A percentile compares a stretch with the other conserved stretches of the same genome.
These are phyloP conservation scores for Nannochloropsis oceanica DNA, from an alignment of 108 stramenopile species.

Conservation along the genomic window DNA sequence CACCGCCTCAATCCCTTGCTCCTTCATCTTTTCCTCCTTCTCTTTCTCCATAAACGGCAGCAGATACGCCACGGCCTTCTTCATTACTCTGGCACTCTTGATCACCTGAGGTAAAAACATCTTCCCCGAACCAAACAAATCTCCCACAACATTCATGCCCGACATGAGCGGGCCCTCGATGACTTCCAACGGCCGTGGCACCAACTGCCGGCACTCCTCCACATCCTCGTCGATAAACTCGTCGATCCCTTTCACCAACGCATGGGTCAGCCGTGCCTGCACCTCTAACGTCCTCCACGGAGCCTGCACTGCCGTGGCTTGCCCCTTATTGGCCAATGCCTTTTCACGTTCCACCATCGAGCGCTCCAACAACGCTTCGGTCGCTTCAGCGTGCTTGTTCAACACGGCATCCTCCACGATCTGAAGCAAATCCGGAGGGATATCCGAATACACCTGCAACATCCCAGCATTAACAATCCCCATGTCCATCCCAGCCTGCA, in stretches of 20 bases:
- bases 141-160: slow-evolving; percentile 98
- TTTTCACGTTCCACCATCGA: slow-evolving; percentile 62
- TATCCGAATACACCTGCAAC: slow-evolving; percentile 63
- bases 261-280: slow-evolving; percentile 77
- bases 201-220: slow-evolving; percentile 28
- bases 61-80: slow-evolving; percentile 97
- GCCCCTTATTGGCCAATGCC: slow-evolving; percentile 31
- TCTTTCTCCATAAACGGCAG: slow-evolving; percentile 99
- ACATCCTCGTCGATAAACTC: slow-evolving; percentile 53
- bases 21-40: slow-evolving; percentile 69
- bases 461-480: slow-evolving; percentile 97
- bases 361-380: slow-evolving; percentile 72
- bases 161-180: slow-evolving; percentile 99
- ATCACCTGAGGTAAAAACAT: slow-evolving; percentile 99
- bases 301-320: background rate
- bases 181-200: slow-evolving; percentile 69
- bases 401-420: slow-evolving; percentile 60
- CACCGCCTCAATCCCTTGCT: slow-evolving; percentile 64
- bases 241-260: slow-evolving; percentile 93
- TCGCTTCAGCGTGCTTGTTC: slow-evolving; percentile 62
- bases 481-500: slow-evolving; percentile 95
- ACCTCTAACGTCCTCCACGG: slow-evolving; percentile 33
- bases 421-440: slow-evolving; percentile 60
- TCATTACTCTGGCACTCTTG: slow-evolving; percentile 99
- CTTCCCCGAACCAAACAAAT: slow-evolving; percentile 96